A percentile compares a stretch with the other conserved stretches of the same genome.
phyloP scores from a whole-genome alignment of 345 rosid genomes.

The Leavenworthia alabamica region DNA sequence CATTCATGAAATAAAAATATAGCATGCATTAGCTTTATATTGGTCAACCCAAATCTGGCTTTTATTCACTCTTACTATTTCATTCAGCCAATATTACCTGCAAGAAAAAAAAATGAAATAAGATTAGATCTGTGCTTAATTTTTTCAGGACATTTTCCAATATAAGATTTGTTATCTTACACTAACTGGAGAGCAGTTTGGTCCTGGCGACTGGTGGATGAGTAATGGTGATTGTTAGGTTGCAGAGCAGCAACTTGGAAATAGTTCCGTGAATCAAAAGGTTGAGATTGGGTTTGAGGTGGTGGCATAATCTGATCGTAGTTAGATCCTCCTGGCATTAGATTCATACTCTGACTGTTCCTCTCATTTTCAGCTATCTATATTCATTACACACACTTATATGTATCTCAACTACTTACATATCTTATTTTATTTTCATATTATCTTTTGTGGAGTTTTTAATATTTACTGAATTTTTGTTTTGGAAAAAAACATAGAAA shows the following conservation, averaged over 20 bases:
- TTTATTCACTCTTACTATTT: slow-evolving; percentile 19
- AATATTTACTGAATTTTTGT: neutral
- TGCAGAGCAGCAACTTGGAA: slow-evolving; percentile 81
- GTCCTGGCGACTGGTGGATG: slow-evolving; percentile 41
- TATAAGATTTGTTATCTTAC: slow-evolving; percentile 33
- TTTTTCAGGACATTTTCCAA: neutral
- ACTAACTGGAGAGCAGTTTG: slow-evolving; percentile 80
- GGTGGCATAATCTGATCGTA: slow-evolving; percentile 65
- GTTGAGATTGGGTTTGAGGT: slow-evolving; percentile 37
- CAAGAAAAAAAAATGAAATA: neutral
- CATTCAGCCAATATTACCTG: slow-evolving; percentile 26
- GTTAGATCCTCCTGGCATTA: slow-evolving; percentile 73
- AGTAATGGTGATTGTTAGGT: slow-evolving; percentile 51
- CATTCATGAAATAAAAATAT: slow-evolving; percentile 17
- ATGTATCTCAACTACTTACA: too few species aligned
- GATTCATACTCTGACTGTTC: slow-evolving; percentile 58
- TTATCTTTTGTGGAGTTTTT: neutral
- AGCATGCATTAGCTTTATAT: slow-evolving; percentile 21
- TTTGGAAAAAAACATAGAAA: too few species aligned
- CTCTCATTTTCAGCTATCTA: slow-evolving; percentile 89
- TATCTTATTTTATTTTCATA: neutral
- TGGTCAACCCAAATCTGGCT: slow-evolving; percentile 24
- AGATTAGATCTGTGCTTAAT: neutral
- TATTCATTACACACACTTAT: slow-evolving; percentile 1
- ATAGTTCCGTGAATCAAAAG: slow-evolving; percentile 61